Percentiles rank a stretch among this genome's conserved stretches.
phyloP scores from a whole-genome alignment of 169 alveolate genomes.

The Eimeria necatrix region DNA sequence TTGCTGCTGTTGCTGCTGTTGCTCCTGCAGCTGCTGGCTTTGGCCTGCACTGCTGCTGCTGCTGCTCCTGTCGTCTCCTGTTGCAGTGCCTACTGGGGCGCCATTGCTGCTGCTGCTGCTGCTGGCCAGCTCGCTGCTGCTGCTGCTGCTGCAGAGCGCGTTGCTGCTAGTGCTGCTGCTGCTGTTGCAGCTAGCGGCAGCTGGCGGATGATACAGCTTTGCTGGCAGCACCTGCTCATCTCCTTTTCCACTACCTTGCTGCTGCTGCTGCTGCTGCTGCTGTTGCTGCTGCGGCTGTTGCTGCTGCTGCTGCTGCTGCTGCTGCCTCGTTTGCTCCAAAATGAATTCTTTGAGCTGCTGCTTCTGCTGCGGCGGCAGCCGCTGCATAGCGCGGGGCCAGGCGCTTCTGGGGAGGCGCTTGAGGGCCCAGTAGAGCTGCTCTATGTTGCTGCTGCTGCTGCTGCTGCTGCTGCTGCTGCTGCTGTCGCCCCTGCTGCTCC shows the following conservation, averaged over 20 bases:
- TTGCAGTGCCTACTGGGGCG: too few relatives aligned
- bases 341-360: slow-evolving; percentile 35
- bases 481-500: slow-evolving; percentile 48
- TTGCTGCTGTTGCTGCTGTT: slow-evolving; percentile 20
- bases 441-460: slow-evolving; percentile 49
- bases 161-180: slow-evolving; percentile 10
- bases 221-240: background rate
- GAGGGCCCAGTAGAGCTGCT: slow-evolving; percentile 44
- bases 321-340: slow-evolving; percentile 32
- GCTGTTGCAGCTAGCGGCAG: slow-evolving; percentile 27
- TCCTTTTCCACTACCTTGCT: background rate
- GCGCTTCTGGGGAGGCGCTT: background rate
- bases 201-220: background rate
- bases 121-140: background rate
- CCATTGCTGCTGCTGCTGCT: slow-evolving; percentile 7
- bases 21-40: background rate
- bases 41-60: too few relatives aligned
- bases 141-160: slow-evolving; percentile 24
- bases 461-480: slow-evolving; percentile 52
- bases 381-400: slow-evolving; percentile 2
- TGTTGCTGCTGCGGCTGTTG: slow-evolving; percentile 21
- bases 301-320: slow-evolving; percentile 8
- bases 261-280: slow-evolving; percentile 25
- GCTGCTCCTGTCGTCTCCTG: too few relatives aligned
- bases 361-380: slow-evolving; percentile 56